Conservation (phyloP, 805 yeast species). For the Ogataea minuta region DNA sequence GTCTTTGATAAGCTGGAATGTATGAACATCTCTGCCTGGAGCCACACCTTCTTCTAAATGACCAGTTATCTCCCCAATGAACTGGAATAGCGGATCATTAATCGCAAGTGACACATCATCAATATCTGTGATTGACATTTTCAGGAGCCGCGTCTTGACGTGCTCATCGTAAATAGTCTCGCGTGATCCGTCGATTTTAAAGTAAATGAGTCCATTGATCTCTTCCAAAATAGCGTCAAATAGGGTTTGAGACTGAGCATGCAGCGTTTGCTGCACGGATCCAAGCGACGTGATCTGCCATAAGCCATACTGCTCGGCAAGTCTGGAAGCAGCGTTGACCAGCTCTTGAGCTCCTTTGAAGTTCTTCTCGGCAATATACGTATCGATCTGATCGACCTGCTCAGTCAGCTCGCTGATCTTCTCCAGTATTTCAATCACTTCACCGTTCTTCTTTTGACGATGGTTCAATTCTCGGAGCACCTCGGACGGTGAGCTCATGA, state of each 20-base stretch:
- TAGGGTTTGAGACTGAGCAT: conserved; percentile 55
- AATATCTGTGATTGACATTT: conserved; percentile 25
- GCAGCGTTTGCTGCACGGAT: conserved; percentile 49
- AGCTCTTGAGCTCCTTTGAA: conserved; percentile 48
- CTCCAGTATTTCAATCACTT: conserved; percentile 68
- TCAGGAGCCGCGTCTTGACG: conserved; percentile 14
- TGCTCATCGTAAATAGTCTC: conserved; percentile 31
- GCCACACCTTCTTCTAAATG: conserved; percentile 23
- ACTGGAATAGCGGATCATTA: conserved; percentile 36
- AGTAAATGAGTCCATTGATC: conserved; percentile 51
- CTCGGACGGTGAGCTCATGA: conserved; percentile 48
- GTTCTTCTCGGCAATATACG: conserved; percentile 62
- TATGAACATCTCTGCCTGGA: conserved; percentile 26
- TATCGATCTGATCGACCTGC: conserved; percentile 64
- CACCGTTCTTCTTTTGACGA: conserved; percentile 58
- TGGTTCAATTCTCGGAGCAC: conserved; percentile 62
- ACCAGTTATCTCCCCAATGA: conserved; percentile 31
- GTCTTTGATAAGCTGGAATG: conserved; percentile 22
- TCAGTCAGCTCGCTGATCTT: conserved; percentile 59
- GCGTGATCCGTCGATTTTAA: conserved; percentile 25
- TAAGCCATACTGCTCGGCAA: conserved; percentile 50
- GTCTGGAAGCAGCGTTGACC: conserved; percentile 37
- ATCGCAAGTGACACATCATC: conserved; percentile 30
- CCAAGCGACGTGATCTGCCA: conserved; percentile 58
- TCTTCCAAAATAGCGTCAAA: conserved; percentile 78